Base-by-base conservation (phyloP, 139 green algal species). In the Tetraselmis striata region DNA sequence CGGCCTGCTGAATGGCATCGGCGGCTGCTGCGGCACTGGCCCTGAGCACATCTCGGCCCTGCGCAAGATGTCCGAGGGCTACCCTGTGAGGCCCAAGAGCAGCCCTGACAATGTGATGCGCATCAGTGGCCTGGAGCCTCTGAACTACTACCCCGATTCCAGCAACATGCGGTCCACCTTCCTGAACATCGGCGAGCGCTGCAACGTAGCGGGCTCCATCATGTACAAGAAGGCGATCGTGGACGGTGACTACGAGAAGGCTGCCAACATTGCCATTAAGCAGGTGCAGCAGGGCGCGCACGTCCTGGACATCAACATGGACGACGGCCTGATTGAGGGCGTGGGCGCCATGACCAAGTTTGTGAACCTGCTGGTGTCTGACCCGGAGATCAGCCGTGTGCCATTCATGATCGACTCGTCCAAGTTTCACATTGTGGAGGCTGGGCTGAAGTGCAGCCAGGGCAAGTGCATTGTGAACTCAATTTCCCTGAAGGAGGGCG, bases 381-480 rank as follows among this genome's bases (percentile, higher is more conserved):
- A 99, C 83, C 96, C 96, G 11, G 96, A 99, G 89, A 92, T 95
- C 85, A 92, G 89, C 83, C 90, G 92, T 23, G 94, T 99, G 81
- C 96, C 96, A 24, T 98, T 99, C 91, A 99, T 99, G 96, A 98
- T 99, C 75, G 96, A 99, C 90, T 96, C 90, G 78, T 95, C 88
- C 89, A 99, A 99, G 89, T 98, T 98, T 85, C 85, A 93, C 85
- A 97, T 99, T 32, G 93, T 99, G 74, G 96, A 99, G 92, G 95
- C 95, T 1, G 96, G 96, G 32, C 91, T 99, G 27, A 98, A 98
- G 93, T 98, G 95, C 93, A 96, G 89, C 81, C 90, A 95, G 88
- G 96, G 96, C 92, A 99, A 98, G 92, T 96, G 90, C 92, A 99
- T 99, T 82, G 95, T 98, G 67, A 99, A 99, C 92, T 96, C 91